Evolutionary conservation across 202 grass and related monocot genomes (phyloP), one percentile per base, ranked within the genome.

Genomic region (Panicum hallii): DNA sequence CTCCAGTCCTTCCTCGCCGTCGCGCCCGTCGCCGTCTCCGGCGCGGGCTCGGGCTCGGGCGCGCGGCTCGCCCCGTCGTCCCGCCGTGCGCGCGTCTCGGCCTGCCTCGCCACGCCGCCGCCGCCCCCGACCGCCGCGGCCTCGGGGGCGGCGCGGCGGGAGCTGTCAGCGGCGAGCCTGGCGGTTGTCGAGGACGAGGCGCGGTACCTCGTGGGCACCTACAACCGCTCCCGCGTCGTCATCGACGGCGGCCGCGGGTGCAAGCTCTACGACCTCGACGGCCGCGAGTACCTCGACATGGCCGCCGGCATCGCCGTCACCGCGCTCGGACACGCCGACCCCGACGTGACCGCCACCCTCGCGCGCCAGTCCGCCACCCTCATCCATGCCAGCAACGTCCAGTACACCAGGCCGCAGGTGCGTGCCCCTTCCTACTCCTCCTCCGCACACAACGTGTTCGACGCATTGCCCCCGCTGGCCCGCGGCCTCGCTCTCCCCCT

Each of bases 201-300:
- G 19, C 88, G 42, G 79, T 87, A 93, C 70, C 66, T 98, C 61
- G 95, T 95, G 2, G 91, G 89, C 9, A 98, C 95, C 30, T 98
- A 98, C 73, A 92, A 92, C 6, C 91, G 93, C 63, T 76, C 89
- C 52, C 83, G 74, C 32, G 89, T 95, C 48, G 95, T 93, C 63
- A 49, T 98, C 52, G 87, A 90, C 14, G 40, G 66, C 12, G 89
- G 93, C 11, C 87, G 89, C 60, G 95, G 95, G 3, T 97, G 95
- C 85, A 92, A 94, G 83, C 40, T 97, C 44, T 97, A 91, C 67
- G 95, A 97, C 69, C 19, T 60, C 6, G 95, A 97, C 43, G 92
- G 90, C 1, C 91, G 88, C 20, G 95, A 94, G 84, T 97, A 94
- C 78, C 83, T 97, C 56, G 95, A 97, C 79, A 94, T 97, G 90